These are phyloP conservation scores for Lecanoromycetidae sp. DNA, from an alignment of 2,329 filamentous ascomycete genomes.

Conservation along the genomic window DNA sequence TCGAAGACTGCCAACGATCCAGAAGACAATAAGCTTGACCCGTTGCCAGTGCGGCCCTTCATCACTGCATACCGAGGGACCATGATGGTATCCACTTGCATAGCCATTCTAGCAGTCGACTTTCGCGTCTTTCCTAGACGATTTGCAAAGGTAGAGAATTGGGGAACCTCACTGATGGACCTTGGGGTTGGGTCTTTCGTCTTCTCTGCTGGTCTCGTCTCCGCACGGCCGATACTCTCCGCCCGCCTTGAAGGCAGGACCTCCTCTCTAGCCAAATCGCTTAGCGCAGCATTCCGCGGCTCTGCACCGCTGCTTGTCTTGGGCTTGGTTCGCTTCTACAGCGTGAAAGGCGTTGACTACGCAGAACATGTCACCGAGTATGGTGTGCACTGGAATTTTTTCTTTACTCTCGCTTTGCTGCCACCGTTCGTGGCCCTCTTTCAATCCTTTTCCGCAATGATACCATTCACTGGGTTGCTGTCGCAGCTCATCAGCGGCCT, in stretches of 20 bases:
- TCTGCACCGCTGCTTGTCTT: slow-evolving; percentile 71
- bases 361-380: slow-evolving; percentile 96
- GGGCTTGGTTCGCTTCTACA: slow-evolving; percentile 68
- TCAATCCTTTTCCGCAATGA: slow-evolving; percentile 49
- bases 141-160: slow-evolving; percentile 97
- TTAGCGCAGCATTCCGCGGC: slow-evolving; percentile 46
- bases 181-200: slow-evolving; percentile 95
- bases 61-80: slow-evolving; percentile 80
- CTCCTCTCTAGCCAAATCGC: slow-evolving; percentile 22
- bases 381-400: slow-evolving; percentile 99
- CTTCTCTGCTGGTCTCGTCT: slow-evolving; percentile 85
- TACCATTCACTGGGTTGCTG: slow-evolving; percentile 67
- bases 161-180: slow-evolving; percentile 98
- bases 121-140: slow-evolving; percentile 85
- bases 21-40: slow-evolving; percentile 27
- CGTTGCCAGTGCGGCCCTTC: slow-evolving; percentile 75
- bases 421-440: slow-evolving; percentile 81
- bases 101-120: slow-evolving; percentile 92
- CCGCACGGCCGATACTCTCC: slow-evolving; percentile 66
- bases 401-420: slow-evolving; percentile 84
- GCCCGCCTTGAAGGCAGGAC: slow-evolving; percentile 43
- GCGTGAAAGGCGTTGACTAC: slow-evolving; percentile 89
- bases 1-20: slow-evolving; percentile 16
- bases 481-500: slow-evolving; percentile 54
- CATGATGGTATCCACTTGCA: slow-evolving; percentile 82